Evolutionary conservation across 805 yeast genomes (phyloP), one percentile per base, ranked within the genome.

Genomic region (Wickerhamomyces chambardii): DNA sequence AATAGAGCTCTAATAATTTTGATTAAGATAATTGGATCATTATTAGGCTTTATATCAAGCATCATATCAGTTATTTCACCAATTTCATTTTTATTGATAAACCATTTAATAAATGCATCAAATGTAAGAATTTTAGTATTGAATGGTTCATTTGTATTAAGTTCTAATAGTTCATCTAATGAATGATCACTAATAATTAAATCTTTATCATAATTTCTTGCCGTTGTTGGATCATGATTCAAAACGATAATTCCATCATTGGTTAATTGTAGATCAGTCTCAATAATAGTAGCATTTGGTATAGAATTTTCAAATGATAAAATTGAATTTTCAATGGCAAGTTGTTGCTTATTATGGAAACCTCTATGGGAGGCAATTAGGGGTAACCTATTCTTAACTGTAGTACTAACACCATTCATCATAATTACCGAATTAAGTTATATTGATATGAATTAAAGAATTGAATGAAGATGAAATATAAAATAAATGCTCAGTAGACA

Each of bases 231-330:
- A 39, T 75, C 43, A 44, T 75, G 83, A 41, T 69, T 68, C 33
- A 75, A 58, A 15, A 75, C 73, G 3, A 74, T 65, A 5, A 59
- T 59, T n/a, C 72, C 72, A 45, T 75, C 83, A 4, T 48, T 44
- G 1, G 77, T 59, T 40, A 73, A 59, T 46, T 74, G 81, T 22
- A 75, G 53, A 46, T 75, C 83, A 15, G 32, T 22, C 33, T 24
- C 27, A 14, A 24, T 24, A 14, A 24, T 24, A 5, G 27, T 11
- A 24, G 27, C 15, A 9, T 28, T 16, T 7, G 12, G 28, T 11
- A 35, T 14, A 12, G 21, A 18, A 19, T 15, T 15, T 15, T 29
- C 21, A 24, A 8, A 19, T 19, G 22, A 7, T 19, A 8, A 7
- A 8, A 19, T 8, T 8, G 22, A 8, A 10, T 19, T 15, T 15